phyloP scores from a whole-genome alignment of 768 basidiomycete genomes.

The Psilocybe subaeruginosa region DNA sequence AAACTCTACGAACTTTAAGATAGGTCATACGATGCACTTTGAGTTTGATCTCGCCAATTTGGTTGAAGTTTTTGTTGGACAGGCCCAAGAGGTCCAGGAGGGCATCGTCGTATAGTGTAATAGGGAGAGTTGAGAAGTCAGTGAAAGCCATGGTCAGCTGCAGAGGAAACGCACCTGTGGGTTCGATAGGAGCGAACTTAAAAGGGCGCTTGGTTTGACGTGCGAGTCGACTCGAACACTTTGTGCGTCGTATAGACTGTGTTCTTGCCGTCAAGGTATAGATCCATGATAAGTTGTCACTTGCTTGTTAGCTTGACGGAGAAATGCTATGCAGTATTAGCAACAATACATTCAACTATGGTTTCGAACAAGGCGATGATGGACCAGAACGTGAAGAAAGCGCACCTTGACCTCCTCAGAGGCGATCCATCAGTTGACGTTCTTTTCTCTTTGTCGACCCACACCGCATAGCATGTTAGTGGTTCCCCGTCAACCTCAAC shows the following conservation, averaged over 20 bases:
- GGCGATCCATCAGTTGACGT: background rate
- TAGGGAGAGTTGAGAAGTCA: background rate
- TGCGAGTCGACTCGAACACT: background rate
- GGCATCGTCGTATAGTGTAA: background rate
- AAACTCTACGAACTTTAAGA: background rate
- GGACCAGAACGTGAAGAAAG: too few relatives aligned
- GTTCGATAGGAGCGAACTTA: background rate
- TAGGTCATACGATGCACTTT: background rate
- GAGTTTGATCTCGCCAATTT: background rate
- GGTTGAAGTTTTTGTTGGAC: background rate
- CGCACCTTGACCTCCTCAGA: background rate
- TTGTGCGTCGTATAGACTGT: too few relatives aligned
- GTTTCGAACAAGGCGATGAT: background rate
- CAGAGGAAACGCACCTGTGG: background rate
- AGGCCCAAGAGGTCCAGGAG: background rate
- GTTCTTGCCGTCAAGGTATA: background rate
- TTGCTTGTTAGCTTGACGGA: background rate
- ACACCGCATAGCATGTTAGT: background rate
- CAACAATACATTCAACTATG: too few relatives aligned
- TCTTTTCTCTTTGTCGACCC: background rate
- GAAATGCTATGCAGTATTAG: background rate
- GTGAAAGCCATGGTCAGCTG: background rate
- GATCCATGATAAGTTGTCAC: background rate
- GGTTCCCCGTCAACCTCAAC: background rate
- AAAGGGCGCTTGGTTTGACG: background rate